Evolutionary conservation across 2,329 filamentous ascomycete species (phyloP).

Genomic region (Colletotrichum sp.): DNA sequence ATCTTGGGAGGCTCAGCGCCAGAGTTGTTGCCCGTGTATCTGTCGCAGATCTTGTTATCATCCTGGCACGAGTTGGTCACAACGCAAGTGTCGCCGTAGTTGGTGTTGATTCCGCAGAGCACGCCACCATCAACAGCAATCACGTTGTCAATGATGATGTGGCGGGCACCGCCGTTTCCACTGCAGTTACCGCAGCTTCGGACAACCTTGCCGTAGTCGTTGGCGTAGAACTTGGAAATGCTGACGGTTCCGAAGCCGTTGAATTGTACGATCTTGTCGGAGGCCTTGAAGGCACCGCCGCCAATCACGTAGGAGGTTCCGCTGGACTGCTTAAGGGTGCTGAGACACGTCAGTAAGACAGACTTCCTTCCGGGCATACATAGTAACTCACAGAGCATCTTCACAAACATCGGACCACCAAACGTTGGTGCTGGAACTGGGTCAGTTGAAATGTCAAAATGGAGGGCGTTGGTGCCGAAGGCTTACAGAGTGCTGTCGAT

Average conservation of each 20-base stretch:
- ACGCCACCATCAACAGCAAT: slow-evolving; percentile 43
- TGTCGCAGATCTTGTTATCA: slow-evolving; percentile 32
- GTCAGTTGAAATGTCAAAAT: neutral
- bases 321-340: slow-evolving; percentile 41
- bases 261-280: slow-evolving; percentile 47
- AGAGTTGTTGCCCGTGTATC: slow-evolving; percentile 40
- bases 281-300: slow-evolving; percentile 45
- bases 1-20: slow-evolving; percentile 42
- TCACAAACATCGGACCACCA: slow-evolving; percentile 40
- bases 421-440: slow-evolving; percentile 23
- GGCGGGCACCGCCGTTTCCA: slow-evolving; percentile 40
- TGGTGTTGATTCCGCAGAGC: slow-evolving; percentile 54
- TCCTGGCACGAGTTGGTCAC: slow-evolving; percentile 43
- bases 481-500: slow-evolving; percentile 21
- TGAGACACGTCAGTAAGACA: neutral
- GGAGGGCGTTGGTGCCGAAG: neutral
- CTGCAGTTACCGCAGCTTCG: slow-evolving; percentile 57
- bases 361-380: too few species aligned
- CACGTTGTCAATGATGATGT: slow-evolving; percentile 48
- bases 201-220: slow-evolving; percentile 55
- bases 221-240: slow-evolving; percentile 46
- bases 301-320: slow-evolving; percentile 46
- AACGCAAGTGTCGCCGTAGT: slow-evolving; percentile 52
- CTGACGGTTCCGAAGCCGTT: slow-evolving; percentile 44
- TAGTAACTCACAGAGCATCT: slow-evolving; percentile 28